These are phyloP conservation scores for Euryodendron excelsum DNA, from an alignment of 148 eudicot species.

Conservation along the genomic window DNA sequence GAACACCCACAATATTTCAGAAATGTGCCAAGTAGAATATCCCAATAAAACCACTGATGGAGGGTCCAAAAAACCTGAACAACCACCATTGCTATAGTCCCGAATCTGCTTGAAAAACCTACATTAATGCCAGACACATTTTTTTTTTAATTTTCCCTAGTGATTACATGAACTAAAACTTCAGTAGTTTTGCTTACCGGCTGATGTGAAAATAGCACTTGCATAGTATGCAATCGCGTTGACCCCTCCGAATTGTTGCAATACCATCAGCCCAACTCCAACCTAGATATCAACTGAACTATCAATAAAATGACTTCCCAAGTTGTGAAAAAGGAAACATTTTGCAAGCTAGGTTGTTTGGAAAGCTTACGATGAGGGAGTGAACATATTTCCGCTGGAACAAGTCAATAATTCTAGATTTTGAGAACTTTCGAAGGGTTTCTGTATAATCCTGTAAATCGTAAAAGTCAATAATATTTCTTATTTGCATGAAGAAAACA, in stretches of 20 bases:
- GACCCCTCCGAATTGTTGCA: conserved; percentile 75
- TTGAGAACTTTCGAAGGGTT: conserved; percentile 33
- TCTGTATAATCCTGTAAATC: conserved; percentile 58
- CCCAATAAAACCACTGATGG: background rate
- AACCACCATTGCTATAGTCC: conserved; percentile 51
- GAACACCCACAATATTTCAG: background rate
- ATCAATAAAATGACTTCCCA: background rate
- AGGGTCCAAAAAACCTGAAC: conserved; percentile 46
- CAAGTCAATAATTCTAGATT: conserved; percentile 45
- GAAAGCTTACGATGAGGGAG: conserved; percentile 56
- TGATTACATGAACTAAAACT: background rate
- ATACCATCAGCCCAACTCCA: conserved; percentile 73
- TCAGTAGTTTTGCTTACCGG: conserved; percentile 37
- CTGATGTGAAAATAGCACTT: conserved; percentile 61
- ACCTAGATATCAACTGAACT: conserved; percentile 31
- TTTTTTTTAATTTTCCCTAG: background rate
- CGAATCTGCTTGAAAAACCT: conserved; percentile 64
- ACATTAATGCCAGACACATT: conserved; percentile 11
- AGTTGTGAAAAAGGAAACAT: conserved; percentile 7
- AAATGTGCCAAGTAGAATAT: background rate
- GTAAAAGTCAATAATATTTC: background rate
- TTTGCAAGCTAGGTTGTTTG: background rate
- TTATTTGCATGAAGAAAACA: background rate
- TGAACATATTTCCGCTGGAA: conserved; percentile 55
- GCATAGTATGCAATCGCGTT: conserved; percentile 61